phyloP scores from a whole-genome alignment of 345 rosid genomes.

The Turnera subulata region DNA sequence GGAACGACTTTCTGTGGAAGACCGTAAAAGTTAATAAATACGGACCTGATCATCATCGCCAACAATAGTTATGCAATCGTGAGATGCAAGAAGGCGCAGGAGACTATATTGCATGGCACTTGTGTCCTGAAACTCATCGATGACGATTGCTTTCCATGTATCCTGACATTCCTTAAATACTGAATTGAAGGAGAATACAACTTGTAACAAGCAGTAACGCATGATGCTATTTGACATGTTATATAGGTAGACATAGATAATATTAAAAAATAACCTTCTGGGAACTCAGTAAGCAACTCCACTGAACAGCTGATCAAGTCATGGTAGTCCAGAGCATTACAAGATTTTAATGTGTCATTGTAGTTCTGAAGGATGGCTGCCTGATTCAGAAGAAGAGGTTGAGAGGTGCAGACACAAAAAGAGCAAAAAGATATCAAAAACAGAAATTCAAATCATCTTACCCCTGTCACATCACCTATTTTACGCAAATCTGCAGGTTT shows the following conservation, averaged over 20 bases:
- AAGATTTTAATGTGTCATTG: slow-evolving; percentile 59
- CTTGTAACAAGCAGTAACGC: slow-evolving; percentile 15
- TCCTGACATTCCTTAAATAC: slow-evolving; percentile 70
- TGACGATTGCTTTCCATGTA: slow-evolving; percentile 77
- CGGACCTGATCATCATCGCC: slow-evolving; percentile 97
- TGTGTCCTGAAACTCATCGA: slow-evolving; percentile 97
- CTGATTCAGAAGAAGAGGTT: slow-evolving; percentile 42
- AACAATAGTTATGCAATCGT: slow-evolving; percentile 66
- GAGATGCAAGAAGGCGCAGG: slow-evolving; percentile 66
- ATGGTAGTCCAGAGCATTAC: slow-evolving; percentile 92
- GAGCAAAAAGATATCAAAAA: slow-evolving; percentile 18
- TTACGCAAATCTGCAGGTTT: slow-evolving; percentile 53
- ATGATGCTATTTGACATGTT: slow-evolving; percentile 10
- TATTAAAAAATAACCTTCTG: slow-evolving; percentile 51
- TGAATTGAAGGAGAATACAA: slow-evolving; percentile 27
- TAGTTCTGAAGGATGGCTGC: slow-evolving; percentile 69
- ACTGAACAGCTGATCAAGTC: slow-evolving; percentile 82
- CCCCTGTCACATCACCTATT: slow-evolving; percentile 70
- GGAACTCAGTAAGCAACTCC: slow-evolving; percentile 64
- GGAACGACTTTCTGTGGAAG: not conserved
- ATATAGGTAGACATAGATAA: slow-evolving; percentile 11
- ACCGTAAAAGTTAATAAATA: slow-evolving; percentile 2
- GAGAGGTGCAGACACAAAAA: slow-evolving; percentile 22
- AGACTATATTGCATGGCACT: slow-evolving; percentile 84
- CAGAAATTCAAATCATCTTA: slow-evolving; percentile 38